A percentile compares a stretch with the other conserved stretches of the same genome.
Conservation (phyloP, 208 protist species). For the Tritrichomonas foetus region DNA sequence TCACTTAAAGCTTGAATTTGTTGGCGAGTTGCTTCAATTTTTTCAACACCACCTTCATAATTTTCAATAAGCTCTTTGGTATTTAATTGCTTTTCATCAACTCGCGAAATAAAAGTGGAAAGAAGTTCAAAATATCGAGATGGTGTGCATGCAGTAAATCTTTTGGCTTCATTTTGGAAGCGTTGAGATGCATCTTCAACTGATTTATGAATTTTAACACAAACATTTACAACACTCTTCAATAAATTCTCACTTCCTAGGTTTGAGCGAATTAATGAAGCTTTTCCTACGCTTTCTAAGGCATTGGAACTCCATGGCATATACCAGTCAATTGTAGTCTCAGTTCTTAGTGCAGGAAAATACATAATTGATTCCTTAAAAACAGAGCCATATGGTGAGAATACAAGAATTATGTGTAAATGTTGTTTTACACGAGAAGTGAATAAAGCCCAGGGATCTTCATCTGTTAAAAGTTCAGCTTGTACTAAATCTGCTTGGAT, state of each 20-base stretch:
- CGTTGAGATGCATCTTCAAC: conserved; percentile 81
- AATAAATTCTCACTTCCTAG: conserved; percentile 42
- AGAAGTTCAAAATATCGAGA: conserved; percentile 97
- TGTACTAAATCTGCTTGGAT: conserved; percentile 55
- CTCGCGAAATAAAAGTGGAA: conserved; percentile 82
- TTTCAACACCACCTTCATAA: conserved; percentile 6
- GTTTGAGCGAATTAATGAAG: conserved; percentile 71
- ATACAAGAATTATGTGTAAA: conserved; percentile 88
- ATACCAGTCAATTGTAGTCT: conserved; percentile 97
- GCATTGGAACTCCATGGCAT: conserved; percentile 88
- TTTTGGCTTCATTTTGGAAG: conserved; percentile 82
- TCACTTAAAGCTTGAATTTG: neutral
- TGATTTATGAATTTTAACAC: conserved; percentile 60
- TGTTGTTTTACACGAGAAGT: conserved; percentile 79
- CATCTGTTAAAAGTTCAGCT: conserved; percentile 68
- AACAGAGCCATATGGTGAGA: conserved; percentile 84
- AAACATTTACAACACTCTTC: conserved; percentile 45
- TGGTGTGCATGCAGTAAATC: conserved; percentile 94
- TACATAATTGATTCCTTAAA: conserved; percentile 88
- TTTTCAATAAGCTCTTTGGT: neutral
- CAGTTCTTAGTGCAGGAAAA: conserved; percentile 91
- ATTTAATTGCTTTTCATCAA: conserved; percentile 77
- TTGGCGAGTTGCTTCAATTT: neutral
- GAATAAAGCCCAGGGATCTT: conserved; percentile 88
- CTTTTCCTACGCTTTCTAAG: conserved; percentile 76